A percentile compares a stretch with the other conserved stretches of the same genome.
Conservation (phyloP, 257 asterid species). For the Fraxinus pennsylvanica region DNA sequence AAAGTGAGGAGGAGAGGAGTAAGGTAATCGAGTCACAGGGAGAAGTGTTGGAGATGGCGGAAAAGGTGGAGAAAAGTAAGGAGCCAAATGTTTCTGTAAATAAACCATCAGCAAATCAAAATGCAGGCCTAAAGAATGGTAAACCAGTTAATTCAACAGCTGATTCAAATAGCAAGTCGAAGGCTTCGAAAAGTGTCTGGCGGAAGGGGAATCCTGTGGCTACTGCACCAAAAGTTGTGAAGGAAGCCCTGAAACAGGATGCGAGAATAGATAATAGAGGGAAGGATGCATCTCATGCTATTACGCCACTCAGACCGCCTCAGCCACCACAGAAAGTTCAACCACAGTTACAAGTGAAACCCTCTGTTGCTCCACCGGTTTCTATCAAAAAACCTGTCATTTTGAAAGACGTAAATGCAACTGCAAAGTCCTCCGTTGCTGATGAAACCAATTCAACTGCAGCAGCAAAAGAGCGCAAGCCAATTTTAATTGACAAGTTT, state of each 20-base stretch:
- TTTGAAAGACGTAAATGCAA: conserved; percentile 78
- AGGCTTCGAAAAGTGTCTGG: conserved; percentile 84
- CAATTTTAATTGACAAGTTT: conserved; percentile 89
- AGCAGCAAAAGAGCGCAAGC: conserved; percentile 68
- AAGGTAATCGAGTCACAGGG: conserved; percentile 79
- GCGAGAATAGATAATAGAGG: conserved; percentile 42
- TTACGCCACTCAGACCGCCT: conserved; percentile 48
- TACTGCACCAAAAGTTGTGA: conserved; percentile 57
- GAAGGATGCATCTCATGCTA: conserved; percentile 40
- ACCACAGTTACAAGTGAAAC: conserved; percentile 68
- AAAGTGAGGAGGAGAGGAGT: conserved; percentile 52
- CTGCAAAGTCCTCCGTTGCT: conserved; percentile 44
- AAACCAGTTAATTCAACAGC: conserved; percentile 43
- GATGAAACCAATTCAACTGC: conserved; percentile 43
- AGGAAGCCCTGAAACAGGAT: conserved; percentile 50
- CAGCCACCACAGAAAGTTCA: conserved; percentile 59
- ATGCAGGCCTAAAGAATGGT: conserved; percentile 46
- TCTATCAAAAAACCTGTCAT: conserved; percentile 67
- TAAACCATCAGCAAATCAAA: conserved; percentile 42
- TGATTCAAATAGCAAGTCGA: conserved; percentile 46
- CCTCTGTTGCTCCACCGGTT: conserved; percentile 76
- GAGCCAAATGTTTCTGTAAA: conserved; percentile 43
- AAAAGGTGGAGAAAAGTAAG: conserved; percentile 70
- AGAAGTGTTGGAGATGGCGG: conserved; percentile 88
- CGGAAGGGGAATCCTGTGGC: conserved; percentile 92